Evolutionary conservation across 495 filamentous ascomycete species (phyloP), one percentile per base, ranked within the genome.

Genomic region (Aspergillus sclerotioniger): DNA sequence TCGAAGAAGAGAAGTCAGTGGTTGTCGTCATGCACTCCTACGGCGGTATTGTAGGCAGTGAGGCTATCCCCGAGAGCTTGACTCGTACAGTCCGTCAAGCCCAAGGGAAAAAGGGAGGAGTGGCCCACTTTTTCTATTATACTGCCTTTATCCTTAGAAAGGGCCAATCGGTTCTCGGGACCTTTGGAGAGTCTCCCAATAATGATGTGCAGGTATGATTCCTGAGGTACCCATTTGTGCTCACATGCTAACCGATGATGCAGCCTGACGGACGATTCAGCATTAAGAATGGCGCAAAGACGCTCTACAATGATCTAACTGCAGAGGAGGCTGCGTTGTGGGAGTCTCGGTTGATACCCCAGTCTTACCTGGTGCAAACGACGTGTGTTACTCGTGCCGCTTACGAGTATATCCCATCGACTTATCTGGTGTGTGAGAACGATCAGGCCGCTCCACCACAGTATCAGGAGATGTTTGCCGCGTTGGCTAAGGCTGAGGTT

Each of bases 101-200:
- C 8, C 2, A 54, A 6, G 57, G 57, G 1, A 19, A 54, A 16
- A 25, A 28, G 6, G 57, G 57, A 9, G 50, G 51, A 1, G 57
- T 59, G 2, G 5, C 49, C 1, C 50, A 53, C 31, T 25, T 59
- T 6, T 59, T 54, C 16, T 59, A 54, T 28, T 59, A 28, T 37
- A 31, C 57, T 19, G 57, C 41, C 0, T 53, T 59, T 49, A 3
- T 39, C 2, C 28, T 59, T 1, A 1, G 1, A 1, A 32, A 8
- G 4, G 57, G 41, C 4, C 13, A 25, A n/a, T 54, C 50, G 29
- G 57, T 59, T 0, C 29, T 49, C 5, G 57, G 33, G 50, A 39
- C 41, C 12, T 49, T 59, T 35, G 57, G 57, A 25, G 51, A 59
- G 51, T 54, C 57, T n/a, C 44, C 50, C 39, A 54, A 43, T 35